phyloP scores from a whole-genome alignment of 345 rosid genomes.

The Bruguiera gymnorhiza region DNA sequence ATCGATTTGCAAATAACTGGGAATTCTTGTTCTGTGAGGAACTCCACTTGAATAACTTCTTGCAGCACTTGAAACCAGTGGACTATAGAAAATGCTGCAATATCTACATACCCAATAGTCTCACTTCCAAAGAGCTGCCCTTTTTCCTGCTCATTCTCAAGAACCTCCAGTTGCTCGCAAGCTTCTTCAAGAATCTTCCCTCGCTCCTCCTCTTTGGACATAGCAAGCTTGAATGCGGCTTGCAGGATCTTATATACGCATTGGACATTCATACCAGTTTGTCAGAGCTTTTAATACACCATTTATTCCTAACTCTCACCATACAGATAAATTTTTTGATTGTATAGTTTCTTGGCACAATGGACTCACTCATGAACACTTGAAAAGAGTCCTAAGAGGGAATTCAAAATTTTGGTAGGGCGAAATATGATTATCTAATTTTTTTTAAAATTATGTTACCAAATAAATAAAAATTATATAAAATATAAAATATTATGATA shows the following conservation, averaged over 20 bases:
- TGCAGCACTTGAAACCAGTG: background rate
- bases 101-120: constrained; percentile 12
- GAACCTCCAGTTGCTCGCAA: background rate
- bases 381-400: too few species aligned
- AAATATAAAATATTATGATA: too few species aligned
- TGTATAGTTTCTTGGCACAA: too few species aligned
- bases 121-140: constrained; percentile 16
- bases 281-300: too few species aligned
- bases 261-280: background rate
- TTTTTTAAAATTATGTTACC: too few species aligned
- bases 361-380: too few species aligned
- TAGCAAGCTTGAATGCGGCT: background rate
- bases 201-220: background rate
- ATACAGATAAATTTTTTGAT: too few species aligned
- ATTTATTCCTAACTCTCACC: too few species aligned
- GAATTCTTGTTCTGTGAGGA: constrained; percentile 7
- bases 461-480: too few species aligned
- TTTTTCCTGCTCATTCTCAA: constrained; percentile 9
- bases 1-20: background rate
- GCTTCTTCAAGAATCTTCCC: background rate
- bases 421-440: too few species aligned
- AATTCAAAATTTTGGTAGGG: too few species aligned
- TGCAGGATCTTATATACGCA: constrained; percentile 1
- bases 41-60: background rate
- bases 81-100: background rate